These are phyloP conservation scores for Begonia peltatifolia DNA, from an alignment of 306 rosid genomes.

Conservation along the genomic window DNA sequence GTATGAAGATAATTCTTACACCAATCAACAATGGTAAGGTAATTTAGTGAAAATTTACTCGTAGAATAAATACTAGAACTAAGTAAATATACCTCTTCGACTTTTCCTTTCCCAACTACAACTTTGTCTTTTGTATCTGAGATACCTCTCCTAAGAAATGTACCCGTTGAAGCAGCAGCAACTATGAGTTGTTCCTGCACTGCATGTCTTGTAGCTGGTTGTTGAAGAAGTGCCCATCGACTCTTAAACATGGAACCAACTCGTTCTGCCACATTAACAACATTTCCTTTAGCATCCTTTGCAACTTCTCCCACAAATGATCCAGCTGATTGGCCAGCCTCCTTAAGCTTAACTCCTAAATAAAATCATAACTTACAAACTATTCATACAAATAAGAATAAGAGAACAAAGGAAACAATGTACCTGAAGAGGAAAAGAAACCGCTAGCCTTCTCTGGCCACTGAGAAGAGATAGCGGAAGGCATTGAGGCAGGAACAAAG, in stretches of 20 bases:
- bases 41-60: too few species aligned
- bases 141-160: conserved; percentile 60
- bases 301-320: conserved; percentile 81
- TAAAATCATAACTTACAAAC: conserved; percentile 8
- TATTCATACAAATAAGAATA: conserved; percentile 2
- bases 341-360: conserved; percentile 76
- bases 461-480: conserved; percentile 54
- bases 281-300: conserved; percentile 80
- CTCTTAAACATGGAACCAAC: conserved; percentile 68
- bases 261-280: conserved; percentile 58
- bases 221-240: conserved; percentile 75
- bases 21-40: too few species aligned
- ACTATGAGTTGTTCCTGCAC: conserved; percentile 79
- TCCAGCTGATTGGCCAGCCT: conserved; percentile 86
- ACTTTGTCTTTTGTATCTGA: conserved; percentile 86
- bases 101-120: conserved; percentile 69
- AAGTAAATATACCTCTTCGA: conserved; percentile 64
- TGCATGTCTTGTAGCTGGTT: conserved; percentile 83
- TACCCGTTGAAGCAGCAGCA: conserved; percentile 82
- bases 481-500: conserved; percentile 36
- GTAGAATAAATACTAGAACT: too few species aligned
- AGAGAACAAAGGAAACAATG: conserved; percentile 9
- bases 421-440: conserved; percentile 88
- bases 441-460: conserved; percentile 87
- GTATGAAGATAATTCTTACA: too few species aligned